These are phyloP conservation scores for Colletotrichum truncatum DNA, from an alignment of 2,329 filamentous ascomycete species.

Conservation along the genomic window DNA sequence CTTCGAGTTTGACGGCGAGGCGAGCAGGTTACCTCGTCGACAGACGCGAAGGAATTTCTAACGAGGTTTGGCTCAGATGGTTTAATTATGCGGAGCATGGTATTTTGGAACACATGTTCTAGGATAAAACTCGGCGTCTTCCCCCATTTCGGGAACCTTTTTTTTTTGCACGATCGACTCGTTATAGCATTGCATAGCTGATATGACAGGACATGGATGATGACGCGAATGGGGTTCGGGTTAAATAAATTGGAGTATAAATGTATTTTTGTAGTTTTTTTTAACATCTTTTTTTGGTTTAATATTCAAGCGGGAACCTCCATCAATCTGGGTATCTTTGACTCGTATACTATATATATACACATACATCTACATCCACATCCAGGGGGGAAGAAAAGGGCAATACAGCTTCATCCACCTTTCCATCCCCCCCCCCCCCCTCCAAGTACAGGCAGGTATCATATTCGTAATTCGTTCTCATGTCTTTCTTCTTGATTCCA, in stretches of 20 bases:
- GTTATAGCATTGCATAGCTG: conserved; percentile 18
- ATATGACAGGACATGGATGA: conserved; percentile 7
- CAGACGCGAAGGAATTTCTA: conserved; percentile 12
- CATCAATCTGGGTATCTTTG: conserved; percentile 26
- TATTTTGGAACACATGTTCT: too few relatives aligned
- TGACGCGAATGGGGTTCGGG: conserved; percentile 6
- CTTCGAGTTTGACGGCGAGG: conserved; percentile 18
- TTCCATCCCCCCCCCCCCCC: too few relatives aligned
- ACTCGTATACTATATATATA: conserved; percentile 4
- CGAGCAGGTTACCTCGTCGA: neutral
- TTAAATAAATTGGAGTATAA: neutral
- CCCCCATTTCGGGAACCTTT: too few relatives aligned
- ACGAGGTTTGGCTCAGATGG: neutral
- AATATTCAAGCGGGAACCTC: too few relatives aligned
- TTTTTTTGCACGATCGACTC: neutral
- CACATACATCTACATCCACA: neutral
- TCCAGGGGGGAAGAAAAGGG: neutral
- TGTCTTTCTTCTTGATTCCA: neutral
- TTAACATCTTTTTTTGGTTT: too few relatives aligned
- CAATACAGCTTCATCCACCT: neutral
- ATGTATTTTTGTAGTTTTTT: too few relatives aligned
- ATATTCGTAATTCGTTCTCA: neutral
- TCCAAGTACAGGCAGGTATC: conserved; percentile 15
- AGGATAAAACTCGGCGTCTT: too few relatives aligned
- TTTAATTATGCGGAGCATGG: too few relatives aligned